Evolutionary conservation across 179 eudicot species (phyloP), one percentile per base, ranked within the genome.

Genomic region (Vitellaria paradoxa): DNA sequence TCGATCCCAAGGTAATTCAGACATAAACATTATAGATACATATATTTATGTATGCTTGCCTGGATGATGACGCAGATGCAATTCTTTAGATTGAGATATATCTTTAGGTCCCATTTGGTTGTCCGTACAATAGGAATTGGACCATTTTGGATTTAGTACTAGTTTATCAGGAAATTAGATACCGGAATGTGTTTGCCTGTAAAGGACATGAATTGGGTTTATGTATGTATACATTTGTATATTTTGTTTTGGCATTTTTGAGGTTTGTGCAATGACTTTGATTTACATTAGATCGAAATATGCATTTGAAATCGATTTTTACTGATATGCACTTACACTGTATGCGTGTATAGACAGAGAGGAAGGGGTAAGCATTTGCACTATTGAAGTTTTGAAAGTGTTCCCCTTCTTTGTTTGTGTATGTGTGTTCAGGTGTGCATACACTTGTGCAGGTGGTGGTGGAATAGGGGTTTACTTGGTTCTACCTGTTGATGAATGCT

Each of bases 1-100:
- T 93, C 65, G 85, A 93, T 73, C 99, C 98, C 21, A 80, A 83
- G 91, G 99, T 94, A 79, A 63, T 56, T 57, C 21, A 13, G 0
- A 62, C 5, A 42, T 55, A 0, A 40, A 17, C 12, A 8, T 65
- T 6, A 18, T 45, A 4, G 2, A 40, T 9, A 65, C 18, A 14
- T 66, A 13, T 49, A 18, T n/a, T 26, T 30, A 26, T 26, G 18
- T 13, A 0, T 26, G n/a, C 45, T 30, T 30, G 37, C 1, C 37
- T 65, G 46, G 45, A 65, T 65, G 42, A 21, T 7, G 62, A 62
- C 2, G 37, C 1, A 0, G 37, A 30, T 21, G 4, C 30, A 21
- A 30, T 57, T 7, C 62, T 17, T 57, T 61, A 61, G 30, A 61
- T 61, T 61, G 26, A 21, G 65, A 61, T 21, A 9, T 21, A 10